A percentile compares a stretch with the other conserved stretches of the same genome.
Evolutionary conservation across 306 rosid genomes (phyloP).

Genomic region (Geum urbanum): DNA sequence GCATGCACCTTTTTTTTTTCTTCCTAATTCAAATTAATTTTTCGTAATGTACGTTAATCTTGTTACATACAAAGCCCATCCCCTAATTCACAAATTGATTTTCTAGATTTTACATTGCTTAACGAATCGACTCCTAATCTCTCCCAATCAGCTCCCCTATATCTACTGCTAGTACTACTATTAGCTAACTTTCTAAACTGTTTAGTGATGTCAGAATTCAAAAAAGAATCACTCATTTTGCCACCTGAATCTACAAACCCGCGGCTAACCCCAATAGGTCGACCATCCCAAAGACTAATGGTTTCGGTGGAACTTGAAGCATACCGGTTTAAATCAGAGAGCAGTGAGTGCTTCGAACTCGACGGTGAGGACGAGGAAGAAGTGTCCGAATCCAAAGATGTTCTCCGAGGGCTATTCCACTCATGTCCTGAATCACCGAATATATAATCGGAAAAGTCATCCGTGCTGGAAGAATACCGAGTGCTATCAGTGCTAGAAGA

Average conservation of each 20-base stretch:
- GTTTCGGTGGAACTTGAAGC: conserved; percentile 41
- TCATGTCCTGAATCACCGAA: conserved; percentile 64
- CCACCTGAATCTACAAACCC: conserved; percentile 25
- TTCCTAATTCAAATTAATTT: no score
- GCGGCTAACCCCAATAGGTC: conserved; percentile 15
- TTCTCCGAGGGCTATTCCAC: conserved; percentile 41
- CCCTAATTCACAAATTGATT: conserved; percentile 31
- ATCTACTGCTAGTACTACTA: conserved; percentile 39
- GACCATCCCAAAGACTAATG: conserved; percentile 15
- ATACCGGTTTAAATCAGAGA: conserved; percentile 48
- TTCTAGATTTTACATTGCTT: conserved; percentile 50
- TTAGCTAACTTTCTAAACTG: conserved; percentile 50
- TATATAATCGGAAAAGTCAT: conserved; percentile 73
- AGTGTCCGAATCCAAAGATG: conserved; percentile 45
- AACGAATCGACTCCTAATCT: conserved; percentile 48
- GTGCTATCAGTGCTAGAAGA: conserved; percentile 84
- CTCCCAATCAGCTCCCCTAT: conserved; percentile 45
- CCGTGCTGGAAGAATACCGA: conserved; percentile 53
- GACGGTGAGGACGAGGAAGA: conserved; percentile 53
- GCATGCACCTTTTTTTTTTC: no score
- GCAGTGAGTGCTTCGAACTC: conserved; percentile 46
- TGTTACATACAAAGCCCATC: conserved; percentile 26
- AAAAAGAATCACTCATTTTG: conserved; percentile 33
- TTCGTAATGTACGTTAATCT: not conserved
- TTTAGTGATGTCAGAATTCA: conserved; percentile 48